Evolutionary conservation across 257 asterid genomes (phyloP).

Genomic region (Nicotiana undulata): DNA sequence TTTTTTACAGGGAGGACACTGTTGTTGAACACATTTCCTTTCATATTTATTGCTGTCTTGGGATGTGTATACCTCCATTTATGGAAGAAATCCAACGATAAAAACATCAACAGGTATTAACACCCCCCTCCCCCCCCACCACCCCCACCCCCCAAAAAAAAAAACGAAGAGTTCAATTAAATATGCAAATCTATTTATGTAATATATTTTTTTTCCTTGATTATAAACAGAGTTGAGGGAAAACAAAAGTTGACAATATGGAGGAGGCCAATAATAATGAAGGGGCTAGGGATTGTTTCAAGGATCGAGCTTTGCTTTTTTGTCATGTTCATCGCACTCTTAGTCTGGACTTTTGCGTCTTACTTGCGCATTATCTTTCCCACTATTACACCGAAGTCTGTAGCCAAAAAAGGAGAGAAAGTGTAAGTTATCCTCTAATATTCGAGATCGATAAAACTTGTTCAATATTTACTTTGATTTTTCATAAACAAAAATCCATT

Average conservation of each 20-base stretch:
- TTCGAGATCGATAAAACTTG: background rate
- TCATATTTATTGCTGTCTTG: slow-evolving; percentile 54
- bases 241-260: slow-evolving; percentile 30
- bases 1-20: slow-evolving; percentile 42
- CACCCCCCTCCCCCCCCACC: background rate
- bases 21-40: slow-evolving; percentile 48
- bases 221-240: slow-evolving; percentile 20
- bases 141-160: background rate
- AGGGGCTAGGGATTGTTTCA: slow-evolving; percentile 76
- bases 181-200: background rate
- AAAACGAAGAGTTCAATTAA: background rate
- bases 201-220: background rate
- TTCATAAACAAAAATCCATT: background rate
- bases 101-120: slow-evolving; percentile 27
- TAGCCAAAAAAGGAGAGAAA: slow-evolving; percentile 40
- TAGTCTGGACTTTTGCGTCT: slow-evolving; percentile 50
- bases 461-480: background rate
- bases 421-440: slow-evolving; percentile 31
- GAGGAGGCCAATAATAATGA: slow-evolving; percentile 63
- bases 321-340: slow-evolving; percentile 69
- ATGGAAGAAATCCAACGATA: slow-evolving; percentile 25
- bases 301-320: slow-evolving; percentile 57
- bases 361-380: slow-evolving; percentile 34
- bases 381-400: slow-evolving; percentile 42
- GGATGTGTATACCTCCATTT: slow-evolving; percentile 72